Conservation (phyloP, 2,329 filamentous ascomycete species). For the Dactylellina haptotyla region DNA sequence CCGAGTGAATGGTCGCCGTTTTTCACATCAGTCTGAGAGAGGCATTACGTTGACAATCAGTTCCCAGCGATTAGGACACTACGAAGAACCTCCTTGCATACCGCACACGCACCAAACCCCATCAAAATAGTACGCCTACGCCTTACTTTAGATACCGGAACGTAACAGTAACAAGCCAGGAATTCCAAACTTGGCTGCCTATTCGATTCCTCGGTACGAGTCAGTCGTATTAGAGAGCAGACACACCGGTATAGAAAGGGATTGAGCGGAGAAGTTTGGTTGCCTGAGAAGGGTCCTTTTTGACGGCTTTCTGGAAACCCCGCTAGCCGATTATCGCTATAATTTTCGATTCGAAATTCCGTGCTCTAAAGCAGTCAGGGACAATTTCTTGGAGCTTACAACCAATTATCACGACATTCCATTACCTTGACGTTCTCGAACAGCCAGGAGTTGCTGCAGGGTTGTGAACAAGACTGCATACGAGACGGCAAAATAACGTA, state of each 20-base stretch:
- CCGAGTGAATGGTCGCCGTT: slow-evolving; percentile 42
- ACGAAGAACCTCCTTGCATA: slow-evolving; percentile 51
- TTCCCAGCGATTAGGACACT: slow-evolving; percentile 41
- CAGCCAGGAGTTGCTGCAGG: slow-evolving; percentile 54
- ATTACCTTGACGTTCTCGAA: slow-evolving; percentile 51
- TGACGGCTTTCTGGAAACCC: slow-evolving; percentile 39
- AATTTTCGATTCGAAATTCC: slow-evolving; percentile 37
- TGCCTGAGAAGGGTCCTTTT: slow-evolving; percentile 36
- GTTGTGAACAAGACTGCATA: slow-evolving; percentile 49
- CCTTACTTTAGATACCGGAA: slow-evolving; percentile 41
- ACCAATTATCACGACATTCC: slow-evolving; percentile 52
- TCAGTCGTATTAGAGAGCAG: slow-evolving; percentile 31
- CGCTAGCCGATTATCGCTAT: slow-evolving; percentile 29
- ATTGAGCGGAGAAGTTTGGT: slow-evolving; percentile 44
- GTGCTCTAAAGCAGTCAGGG: slow-evolving; percentile 50
- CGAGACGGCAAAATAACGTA: slow-evolving; percentile 32
- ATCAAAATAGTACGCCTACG: slow-evolving; percentile 22
- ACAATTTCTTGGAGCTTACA: slow-evolving; percentile 38
- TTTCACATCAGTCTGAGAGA: slow-evolving; percentile 22
- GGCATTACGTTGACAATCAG: slow-evolving; percentile 39
- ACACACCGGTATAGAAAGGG: slow-evolving; percentile 27
- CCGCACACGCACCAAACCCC: slow-evolving; percentile 27
- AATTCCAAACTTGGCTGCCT: slow-evolving; percentile 49
- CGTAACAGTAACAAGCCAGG: slow-evolving; percentile 47
- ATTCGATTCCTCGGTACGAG: slow-evolving; percentile 46